Percentiles rank a stretch among this genome's conserved stretches.
These are phyloP conservation scores for Eutypella sp. DNA, from an alignment of 2,329 filamentous ascomycete species.

Conservation along the genomic window DNA sequence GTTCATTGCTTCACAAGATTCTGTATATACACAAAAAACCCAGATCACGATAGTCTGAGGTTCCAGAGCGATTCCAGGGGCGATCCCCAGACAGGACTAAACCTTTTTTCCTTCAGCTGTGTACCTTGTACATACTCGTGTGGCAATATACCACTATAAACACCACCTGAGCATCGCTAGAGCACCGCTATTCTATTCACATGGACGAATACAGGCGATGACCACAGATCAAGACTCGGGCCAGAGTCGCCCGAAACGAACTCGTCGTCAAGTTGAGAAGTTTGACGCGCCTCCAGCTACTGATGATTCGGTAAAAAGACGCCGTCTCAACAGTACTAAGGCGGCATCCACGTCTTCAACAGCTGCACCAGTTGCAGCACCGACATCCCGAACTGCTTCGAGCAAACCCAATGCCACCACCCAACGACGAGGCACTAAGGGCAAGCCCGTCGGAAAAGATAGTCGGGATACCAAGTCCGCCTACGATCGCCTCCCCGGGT, in stretches of 20 bases:
- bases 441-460: not conserved
- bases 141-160: too few species aligned
- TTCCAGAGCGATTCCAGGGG: too few species aligned
- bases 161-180: too few species aligned
- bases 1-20: too few species aligned
- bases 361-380: not conserved
- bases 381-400: not conserved
- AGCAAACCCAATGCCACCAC: not conserved
- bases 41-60: too few species aligned
- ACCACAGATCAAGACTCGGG: not conserved
- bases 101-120: too few species aligned
- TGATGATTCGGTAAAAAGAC: not conserved
- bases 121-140: not conserved
- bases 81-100: too few species aligned
- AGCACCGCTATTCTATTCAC: not conserved
- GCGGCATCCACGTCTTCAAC: not conserved
- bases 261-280: not conserved
- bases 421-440: not conserved
- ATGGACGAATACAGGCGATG: not conserved
- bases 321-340: not conserved
- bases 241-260: not conserved
- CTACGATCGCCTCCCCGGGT: not conserved
- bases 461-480: not conserved
- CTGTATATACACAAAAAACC: too few species aligned
- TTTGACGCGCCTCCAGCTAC: not conserved